Percentiles rank a stretch among this genome's conserved stretches.
Conservation (phyloP, 2,329 filamentous ascomycete species). For the Diaporthe humulicola region DNA sequence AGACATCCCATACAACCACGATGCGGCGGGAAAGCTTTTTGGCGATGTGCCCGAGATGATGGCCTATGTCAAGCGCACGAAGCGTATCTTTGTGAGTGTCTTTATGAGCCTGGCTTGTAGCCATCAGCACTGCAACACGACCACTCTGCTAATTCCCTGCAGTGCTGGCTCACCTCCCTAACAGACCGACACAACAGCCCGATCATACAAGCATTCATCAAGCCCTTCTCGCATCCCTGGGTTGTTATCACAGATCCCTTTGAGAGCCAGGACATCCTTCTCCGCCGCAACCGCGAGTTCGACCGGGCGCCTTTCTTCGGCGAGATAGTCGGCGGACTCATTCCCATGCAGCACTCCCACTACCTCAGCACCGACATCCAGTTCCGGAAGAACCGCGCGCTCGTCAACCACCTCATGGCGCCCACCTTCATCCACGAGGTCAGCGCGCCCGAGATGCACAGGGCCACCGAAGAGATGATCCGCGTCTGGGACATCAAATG, state of each 20-base stretch:
- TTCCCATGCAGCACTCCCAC: constrained; percentile 51
- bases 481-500: constrained; percentile 42
- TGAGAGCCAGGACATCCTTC: constrained; percentile 43
- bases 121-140: background rate
- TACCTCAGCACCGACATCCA: constrained; percentile 41
- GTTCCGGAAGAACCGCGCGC: constrained; percentile 24
- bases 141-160: background rate
- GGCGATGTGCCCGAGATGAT: constrained; percentile 59
- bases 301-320: constrained; percentile 30
- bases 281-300: constrained; percentile 42
- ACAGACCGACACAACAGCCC: constrained; percentile 52
- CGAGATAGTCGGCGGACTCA: constrained; percentile 48
- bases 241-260: constrained; percentile 42
- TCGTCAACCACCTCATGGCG: constrained; percentile 34
- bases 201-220: constrained; percentile 62
- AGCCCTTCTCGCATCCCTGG: constrained; percentile 49
- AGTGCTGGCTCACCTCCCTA: constrained; percentile 50
- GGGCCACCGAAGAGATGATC: constrained; percentile 41
- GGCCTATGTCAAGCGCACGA: constrained; percentile 50
- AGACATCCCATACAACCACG: constrained; percentile 59
- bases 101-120: background rate
- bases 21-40: constrained; percentile 51
- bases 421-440: constrained; percentile 27
- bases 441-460: constrained; percentile 24
- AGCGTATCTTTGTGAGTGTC: constrained; percentile 47